Conservation (phyloP, 2,329 filamentous ascomycete species). For the Fusarium sp. region DNA sequence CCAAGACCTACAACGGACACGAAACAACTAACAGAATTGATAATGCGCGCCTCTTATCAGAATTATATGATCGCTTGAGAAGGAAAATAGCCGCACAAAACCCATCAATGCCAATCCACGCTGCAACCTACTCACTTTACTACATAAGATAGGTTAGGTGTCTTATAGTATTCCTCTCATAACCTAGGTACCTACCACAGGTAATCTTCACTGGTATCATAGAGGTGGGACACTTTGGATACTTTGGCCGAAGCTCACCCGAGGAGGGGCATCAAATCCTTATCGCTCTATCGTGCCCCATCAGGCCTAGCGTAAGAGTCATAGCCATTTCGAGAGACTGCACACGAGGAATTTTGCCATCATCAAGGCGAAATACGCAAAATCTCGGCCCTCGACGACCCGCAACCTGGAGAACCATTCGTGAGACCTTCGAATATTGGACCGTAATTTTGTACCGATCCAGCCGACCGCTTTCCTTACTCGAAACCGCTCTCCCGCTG, state of each 20-base stretch:
- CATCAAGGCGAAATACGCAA: constrained; percentile 49
- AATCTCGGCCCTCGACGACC: constrained; percentile 33
- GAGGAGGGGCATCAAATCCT: constrained; percentile 49
- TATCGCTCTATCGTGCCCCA: constrained; percentile 53
- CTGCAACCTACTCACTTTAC: not conserved
- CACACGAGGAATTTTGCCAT: constrained; percentile 57
- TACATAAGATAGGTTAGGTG: not conserved
- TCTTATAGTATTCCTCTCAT: not conserved
- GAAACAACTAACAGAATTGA: not conserved
- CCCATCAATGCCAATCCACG: not conserved
- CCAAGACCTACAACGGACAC: not conserved
- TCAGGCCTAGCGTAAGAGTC: constrained; percentile 53
- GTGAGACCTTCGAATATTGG: constrained; percentile 20
- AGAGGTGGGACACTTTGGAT: not conserved
- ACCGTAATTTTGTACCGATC: constrained; percentile 35
- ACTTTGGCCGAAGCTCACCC: constrained; percentile 42
- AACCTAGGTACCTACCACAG: not conserved
- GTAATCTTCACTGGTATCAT: not conserved
- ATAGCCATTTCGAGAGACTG: constrained; percentile 47
- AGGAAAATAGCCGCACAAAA: not conserved
- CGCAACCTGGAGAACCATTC: constrained; percentile 30
- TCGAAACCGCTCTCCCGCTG: constrained; percentile 18
- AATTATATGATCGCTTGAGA: not conserved
- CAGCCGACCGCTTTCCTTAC: constrained; percentile 16
- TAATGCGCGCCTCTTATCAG: not conserved